These are phyloP conservation scores for Collybia sp. DNA, from an alignment of 768 basidiomycete genomes.

Conservation along the genomic window DNA sequence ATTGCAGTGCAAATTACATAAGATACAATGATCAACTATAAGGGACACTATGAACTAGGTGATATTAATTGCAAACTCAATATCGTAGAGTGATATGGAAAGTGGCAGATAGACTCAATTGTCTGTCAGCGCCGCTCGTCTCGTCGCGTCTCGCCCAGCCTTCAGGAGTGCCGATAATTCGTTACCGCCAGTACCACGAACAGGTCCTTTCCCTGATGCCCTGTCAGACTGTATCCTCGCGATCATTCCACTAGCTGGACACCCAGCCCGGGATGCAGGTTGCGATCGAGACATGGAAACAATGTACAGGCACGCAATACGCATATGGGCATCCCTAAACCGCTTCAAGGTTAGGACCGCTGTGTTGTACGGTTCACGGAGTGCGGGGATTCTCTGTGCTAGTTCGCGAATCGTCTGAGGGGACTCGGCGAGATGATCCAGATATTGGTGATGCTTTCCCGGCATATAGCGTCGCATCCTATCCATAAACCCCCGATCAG, in stretches of 20 bases:
- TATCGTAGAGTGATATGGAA: not conserved
- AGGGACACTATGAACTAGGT: too few species aligned
- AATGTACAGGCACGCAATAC: conserved; percentile 83
- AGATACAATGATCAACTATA: too few species aligned
- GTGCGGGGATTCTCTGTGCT: conserved; percentile 48
- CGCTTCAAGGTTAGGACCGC: conserved; percentile 77
- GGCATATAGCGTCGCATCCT: conserved; percentile 97
- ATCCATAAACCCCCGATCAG: conserved; percentile 80
- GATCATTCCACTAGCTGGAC: conserved; percentile 55
- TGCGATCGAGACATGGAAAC: conserved; percentile 74
- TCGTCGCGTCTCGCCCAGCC: conserved; percentile 85
- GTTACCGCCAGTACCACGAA: conserved; percentile 88
- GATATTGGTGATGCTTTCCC: conserved; percentile 81
- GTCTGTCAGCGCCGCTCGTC: conserved; percentile 49
- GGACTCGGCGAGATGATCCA: conserved; percentile 56
- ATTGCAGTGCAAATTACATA: too few species aligned
- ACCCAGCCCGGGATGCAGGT: conserved; percentile 38
- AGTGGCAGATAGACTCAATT: conserved; percentile 15
- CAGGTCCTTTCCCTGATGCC: conserved; percentile 40
- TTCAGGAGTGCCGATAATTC: conserved; percentile 80
- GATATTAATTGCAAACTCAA: too few species aligned
- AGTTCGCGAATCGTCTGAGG: conserved; percentile 61
- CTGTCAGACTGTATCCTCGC: conserved; percentile 37
- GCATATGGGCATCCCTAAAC: conserved; percentile 86
- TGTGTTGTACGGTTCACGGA: conserved; percentile 74